A percentile compares a stretch with the other conserved stretches of the same genome.
phyloP scores from a whole-genome alignment of 1,284 basidiomycete species.

The Ceratobasidium sp. region DNA sequence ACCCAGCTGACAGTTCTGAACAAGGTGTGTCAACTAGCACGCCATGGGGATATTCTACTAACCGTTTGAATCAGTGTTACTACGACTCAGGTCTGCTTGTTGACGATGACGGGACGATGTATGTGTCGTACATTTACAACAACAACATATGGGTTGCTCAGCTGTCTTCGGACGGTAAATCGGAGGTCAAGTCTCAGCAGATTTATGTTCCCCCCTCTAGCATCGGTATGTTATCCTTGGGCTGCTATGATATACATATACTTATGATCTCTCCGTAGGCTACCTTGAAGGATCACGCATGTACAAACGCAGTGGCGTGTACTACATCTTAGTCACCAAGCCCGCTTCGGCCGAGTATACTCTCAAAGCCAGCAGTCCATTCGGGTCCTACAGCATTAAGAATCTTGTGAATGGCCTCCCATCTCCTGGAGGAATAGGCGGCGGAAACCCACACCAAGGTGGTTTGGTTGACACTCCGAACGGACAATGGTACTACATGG shows the following conservation, averaged over 20 bases:
- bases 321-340: conserved; percentile 36
- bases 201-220: conserved; percentile 29
- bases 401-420: conserved; percentile 4
- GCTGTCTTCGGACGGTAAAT: conserved; percentile 33
- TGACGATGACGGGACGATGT: conserved; percentile 38
- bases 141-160: conserved; percentile 9
- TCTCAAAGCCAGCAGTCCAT: conserved; percentile 35
- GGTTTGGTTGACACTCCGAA: conserved; percentile 36
- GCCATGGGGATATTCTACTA: neutral
- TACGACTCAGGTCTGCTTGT: conserved; percentile 39
- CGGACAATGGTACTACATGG: conserved; percentile 23
- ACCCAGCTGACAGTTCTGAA: conserved; percentile 37
- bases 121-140: conserved; percentile 34
- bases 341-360: conserved; percentile 30
- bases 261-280: neutral
- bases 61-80: conserved; percentile 6
- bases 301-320: conserved; percentile 36
- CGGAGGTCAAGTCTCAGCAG: conserved; percentile 30
- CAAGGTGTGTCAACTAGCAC: conserved; percentile 44
- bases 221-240: conserved; percentile 4
- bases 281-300: conserved; percentile 38
- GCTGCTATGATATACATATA: neutral
- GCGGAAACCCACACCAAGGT: conserved; percentile 38
- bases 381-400: conserved; percentile 17
- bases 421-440: conserved; percentile 11